Base-by-base conservation (phyloP, 306 rosid species). In the Casuarina cunninghamiana region DNA sequence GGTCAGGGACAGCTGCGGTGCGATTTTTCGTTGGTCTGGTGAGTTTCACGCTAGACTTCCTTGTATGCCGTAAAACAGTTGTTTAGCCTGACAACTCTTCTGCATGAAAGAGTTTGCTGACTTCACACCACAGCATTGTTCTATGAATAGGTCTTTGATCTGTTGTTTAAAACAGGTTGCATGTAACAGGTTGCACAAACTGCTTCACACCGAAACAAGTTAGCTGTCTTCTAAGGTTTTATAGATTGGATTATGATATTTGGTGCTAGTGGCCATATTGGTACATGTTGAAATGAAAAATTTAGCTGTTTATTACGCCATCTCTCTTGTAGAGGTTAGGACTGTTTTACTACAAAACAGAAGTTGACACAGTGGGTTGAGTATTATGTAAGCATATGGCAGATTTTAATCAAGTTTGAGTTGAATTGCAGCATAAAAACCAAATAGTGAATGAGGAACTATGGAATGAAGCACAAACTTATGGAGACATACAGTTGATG, bases 21-120 rank as follows among this genome's bases (percentile, higher is more conserved):
- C 96, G 97, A 62, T 93, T 96, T 89, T 93, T 96, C 80, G 99
- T 96, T 83, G 99, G 99, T 82, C 86, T 96, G 98, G 98, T 96
- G 83, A 88, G 97, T 80, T 58, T 83, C 80, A 42, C 79, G 53
- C 82, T 15, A 69, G 49, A 69, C 26, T n/a, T 66, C 39, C 76
- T 79, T 57, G 2, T 53, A 50, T 63, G 43, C 77, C 5, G 19
- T 66, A 58, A 54, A 61, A 32, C 8, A 62, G 76, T 48, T 63
- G 57, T 83, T 66, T n/a, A 67, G 71, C 6, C 45, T 42, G 50
- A 67, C 48, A 19, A 44, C 35, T 67, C 75, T 51, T 75, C 49
- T 3, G 6, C 9, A 19, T 72, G 76, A 70, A 78, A 10, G 19
- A 43, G 44, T 5, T 58, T 69, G 42, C 53, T 60, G 53, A 79